These are phyloP conservation scores for Mixia osmundae DNA, from an alignment of 1,284 basidiomycete genomes.

Conservation along the genomic window DNA sequence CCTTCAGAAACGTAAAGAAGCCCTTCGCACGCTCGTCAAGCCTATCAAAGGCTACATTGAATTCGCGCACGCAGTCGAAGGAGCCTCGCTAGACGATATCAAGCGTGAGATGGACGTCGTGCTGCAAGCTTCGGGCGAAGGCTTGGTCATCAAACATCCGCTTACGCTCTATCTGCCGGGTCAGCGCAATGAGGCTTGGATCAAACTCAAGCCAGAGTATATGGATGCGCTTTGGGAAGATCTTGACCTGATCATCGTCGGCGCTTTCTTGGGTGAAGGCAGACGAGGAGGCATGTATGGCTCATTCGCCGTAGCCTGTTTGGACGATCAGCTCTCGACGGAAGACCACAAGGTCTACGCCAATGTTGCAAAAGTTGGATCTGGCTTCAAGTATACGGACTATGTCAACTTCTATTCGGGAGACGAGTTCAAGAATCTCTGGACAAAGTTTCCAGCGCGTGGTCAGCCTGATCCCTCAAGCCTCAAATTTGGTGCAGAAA, in stretches of 20 bases:
- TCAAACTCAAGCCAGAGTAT: slow-evolving; percentile 88
- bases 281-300: slow-evolving; percentile 25
- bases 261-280: slow-evolving; percentile 23
- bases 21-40: slow-evolving; percentile 25
- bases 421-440: background rate
- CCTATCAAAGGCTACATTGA: slow-evolving; percentile 53
- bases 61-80: slow-evolving; percentile 42
- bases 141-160: slow-evolving; percentile 69
- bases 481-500: slow-evolving; percentile 19
- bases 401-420: slow-evolving; percentile 30
- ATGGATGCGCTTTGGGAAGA: slow-evolving; percentile 36
- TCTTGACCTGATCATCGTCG: slow-evolving; percentile 65
- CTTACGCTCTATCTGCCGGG: slow-evolving; percentile 54
- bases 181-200: slow-evolving; percentile 67
- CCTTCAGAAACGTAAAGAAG: slow-evolving; percentile 23
- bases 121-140: slow-evolving; percentile 50
- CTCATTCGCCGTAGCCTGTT: slow-evolving; percentile 24
- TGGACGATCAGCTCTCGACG: slow-evolving; percentile 12
- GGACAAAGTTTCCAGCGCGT: slow-evolving; percentile 18
- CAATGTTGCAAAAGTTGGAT: slow-evolving; percentile 61
- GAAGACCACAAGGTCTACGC: slow-evolving; percentile 32
- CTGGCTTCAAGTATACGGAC: slow-evolving; percentile 61
- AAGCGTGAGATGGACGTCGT: slow-evolving; percentile 50
- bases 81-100: slow-evolving; percentile 54
- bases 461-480: slow-evolving; percentile 19